Base-by-base conservation (phyloP, 140 eudicot species). In the Oenanthe javanica region DNA sequence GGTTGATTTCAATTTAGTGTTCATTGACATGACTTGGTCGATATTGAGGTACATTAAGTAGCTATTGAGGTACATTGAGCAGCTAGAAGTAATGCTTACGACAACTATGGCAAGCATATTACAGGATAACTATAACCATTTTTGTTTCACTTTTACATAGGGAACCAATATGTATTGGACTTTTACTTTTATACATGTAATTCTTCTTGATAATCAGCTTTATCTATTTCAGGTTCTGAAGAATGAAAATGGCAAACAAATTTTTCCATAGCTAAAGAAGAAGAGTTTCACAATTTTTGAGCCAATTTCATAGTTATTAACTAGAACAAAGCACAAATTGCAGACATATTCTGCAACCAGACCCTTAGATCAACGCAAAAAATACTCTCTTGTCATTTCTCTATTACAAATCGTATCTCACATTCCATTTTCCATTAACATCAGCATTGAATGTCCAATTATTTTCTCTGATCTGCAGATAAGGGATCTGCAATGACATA, bases 371-470 rank as follows among this genome's bases (percentile, higher is more conserved):
- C 70, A 23, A 47, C 6, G 21, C 12, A 67, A 55, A 31, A 31
- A 25, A 51, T 36, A 72, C 72, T 45, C 77, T 5, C 75, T 46
- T 45, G 51, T 27, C 40, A 36, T 52, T 78, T 80, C 21, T 52
- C 66, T 84, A 76, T 89, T 82, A 95, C 84, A 95, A 86, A 83
- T 90, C 88, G 84, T 95, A 95, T 87, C 91, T 95, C 80, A 95
- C 88, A 64, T 92, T 95, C 99, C 99, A 95, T 86, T 82, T 90
- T 63, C 97, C 92, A 63, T 88, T 89, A 23, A 81, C 82, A 79
- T 92, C 92, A 54, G 91, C 89, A 55, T 89, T 90, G 79, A 95
- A 79, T 14, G 97, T 89, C 99, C 99, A 95, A 76, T 95, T 95
- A 78, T 92, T 95, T 85, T 95, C 99, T 77, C 88, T 86, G 78